Evolutionary conservation across 1,284 basidiomycete species (phyloP).

Genomic region (Cryptococcus sp.): DNA sequence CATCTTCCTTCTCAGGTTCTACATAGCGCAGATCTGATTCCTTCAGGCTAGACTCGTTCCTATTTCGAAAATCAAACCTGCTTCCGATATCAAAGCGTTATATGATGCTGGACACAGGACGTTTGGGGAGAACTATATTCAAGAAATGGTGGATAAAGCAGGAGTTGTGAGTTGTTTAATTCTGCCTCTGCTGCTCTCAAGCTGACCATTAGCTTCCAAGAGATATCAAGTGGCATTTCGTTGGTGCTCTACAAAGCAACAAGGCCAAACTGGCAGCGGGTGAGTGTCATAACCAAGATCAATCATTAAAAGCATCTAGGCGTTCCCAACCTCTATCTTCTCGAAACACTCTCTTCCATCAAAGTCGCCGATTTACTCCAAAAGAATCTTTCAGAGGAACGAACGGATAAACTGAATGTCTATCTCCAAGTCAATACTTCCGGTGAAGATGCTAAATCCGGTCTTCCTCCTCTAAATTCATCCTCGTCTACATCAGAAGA

Average conservation of each 20-base stretch:
- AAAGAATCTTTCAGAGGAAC: conserved; percentile 56
- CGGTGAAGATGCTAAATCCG: conserved; percentile 82
- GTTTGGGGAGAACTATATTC: conserved; percentile 98
- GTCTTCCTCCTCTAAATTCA: conserved; percentile 59
- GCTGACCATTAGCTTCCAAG: conserved; percentile 48
- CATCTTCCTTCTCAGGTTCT: background rate
- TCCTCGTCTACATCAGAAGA: conserved; percentile 44
- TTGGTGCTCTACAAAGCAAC: conserved; percentile 90
- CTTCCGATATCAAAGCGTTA: conserved; percentile 76
- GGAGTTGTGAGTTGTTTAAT: conserved; percentile 55
- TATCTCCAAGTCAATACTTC: conserved; percentile 94
- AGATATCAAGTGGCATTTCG: conserved; percentile 94
- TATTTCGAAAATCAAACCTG: conserved; percentile 91
- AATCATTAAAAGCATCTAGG: conserved; percentile 51
- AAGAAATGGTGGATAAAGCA: conserved; percentile 89
- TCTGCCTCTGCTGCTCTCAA: background rate
- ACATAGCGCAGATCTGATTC: background rate
- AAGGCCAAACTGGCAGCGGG: conserved; percentile 88
- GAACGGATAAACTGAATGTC: conserved; percentile 60
- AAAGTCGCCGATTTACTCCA: conserved; percentile 83
- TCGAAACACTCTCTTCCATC: conserved; percentile 84
- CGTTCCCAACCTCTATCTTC: conserved; percentile 79
- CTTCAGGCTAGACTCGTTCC: conserved; percentile 64
- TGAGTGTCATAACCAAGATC: conserved; percentile 40
- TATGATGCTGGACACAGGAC: conserved; percentile 75